A percentile compares a stretch with the other conserved stretches of the same genome.
Conservation (phyloP, 805 yeast species). For the Ogataea trehalophila region DNA sequence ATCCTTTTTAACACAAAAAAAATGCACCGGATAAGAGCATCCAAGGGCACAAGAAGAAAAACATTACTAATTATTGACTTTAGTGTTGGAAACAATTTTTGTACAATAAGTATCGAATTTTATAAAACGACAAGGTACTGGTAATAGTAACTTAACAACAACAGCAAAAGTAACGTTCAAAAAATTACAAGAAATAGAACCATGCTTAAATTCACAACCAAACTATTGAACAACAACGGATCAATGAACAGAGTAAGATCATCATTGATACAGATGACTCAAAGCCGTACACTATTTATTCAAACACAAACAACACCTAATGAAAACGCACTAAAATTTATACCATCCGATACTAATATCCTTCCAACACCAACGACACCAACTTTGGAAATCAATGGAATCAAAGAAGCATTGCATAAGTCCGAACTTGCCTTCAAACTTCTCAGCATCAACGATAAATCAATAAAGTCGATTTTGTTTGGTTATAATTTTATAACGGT, state of each 20-base stretch:
- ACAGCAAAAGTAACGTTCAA: too few species aligned
- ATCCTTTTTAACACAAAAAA: neutral
- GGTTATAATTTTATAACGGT: slow-evolving; percentile 83
- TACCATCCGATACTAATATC: slow-evolving; percentile 64
- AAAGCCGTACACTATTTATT: slow-evolving; percentile 42
- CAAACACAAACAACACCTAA: slow-evolving; percentile 86
- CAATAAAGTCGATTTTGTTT: slow-evolving; percentile 69
- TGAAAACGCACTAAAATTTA: slow-evolving; percentile 77
- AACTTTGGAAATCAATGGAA: slow-evolving; percentile 68
- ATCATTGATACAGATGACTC: too few species aligned
- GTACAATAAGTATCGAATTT: neutral
- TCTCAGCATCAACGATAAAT: slow-evolving; percentile 59
- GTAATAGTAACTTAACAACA: too few species aligned
- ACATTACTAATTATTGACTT: neutral
- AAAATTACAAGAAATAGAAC: too few species aligned
- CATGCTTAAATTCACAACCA: too few species aligned
- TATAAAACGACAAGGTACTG: too few species aligned
- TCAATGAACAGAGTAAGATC: too few species aligned
- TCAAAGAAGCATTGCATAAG: slow-evolving; percentile 61
- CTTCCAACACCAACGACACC: slow-evolving; percentile 49
- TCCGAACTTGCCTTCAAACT: slow-evolving; percentile 77
- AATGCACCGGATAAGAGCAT: neutral
- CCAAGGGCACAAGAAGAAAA: neutral
- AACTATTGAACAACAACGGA: too few species aligned
- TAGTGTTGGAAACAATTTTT: neutral